Conservation (phyloP, 176 grass and related monocot species). For the Oryza punctata region DNA sequence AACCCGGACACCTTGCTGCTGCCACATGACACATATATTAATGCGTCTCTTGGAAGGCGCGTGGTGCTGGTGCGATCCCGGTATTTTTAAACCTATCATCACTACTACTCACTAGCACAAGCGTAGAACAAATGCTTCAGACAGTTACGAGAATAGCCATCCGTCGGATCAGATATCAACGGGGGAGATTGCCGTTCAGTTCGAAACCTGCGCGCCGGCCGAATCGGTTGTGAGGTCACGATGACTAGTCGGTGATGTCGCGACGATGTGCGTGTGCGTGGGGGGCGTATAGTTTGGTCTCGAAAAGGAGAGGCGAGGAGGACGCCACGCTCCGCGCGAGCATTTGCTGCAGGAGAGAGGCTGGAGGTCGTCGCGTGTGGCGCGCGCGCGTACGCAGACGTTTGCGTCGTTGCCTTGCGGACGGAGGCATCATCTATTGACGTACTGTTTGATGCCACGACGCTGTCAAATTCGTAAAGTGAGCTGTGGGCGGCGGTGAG, state of each 20-base stretch:
- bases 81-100: not conserved
- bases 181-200: not conserved
- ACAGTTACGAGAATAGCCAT: too few species aligned
- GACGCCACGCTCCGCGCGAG: not conserved
- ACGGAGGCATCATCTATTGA: not conserved
- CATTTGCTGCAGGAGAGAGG: not conserved
- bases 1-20: constrained; percentile 14
- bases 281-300: not conserved
- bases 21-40: not conserved
- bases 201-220: not conserved
- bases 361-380: not conserved
- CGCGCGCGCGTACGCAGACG: not conserved
- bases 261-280: not conserved
- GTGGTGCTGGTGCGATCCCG: not conserved
- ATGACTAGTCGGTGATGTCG: not conserved
- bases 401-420: not conserved
- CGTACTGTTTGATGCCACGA: not conserved
- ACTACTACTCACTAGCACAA: too few species aligned
- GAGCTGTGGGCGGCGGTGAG: too few species aligned
- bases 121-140: not conserved
- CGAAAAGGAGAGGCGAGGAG: not conserved
- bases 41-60: not conserved
- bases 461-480: not conserved
- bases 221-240: not conserved
- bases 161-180: not conserved